Base-by-base conservation (phyloP, 345 rosid genomes). In the Eucalyptus leucophloia region DNA sequence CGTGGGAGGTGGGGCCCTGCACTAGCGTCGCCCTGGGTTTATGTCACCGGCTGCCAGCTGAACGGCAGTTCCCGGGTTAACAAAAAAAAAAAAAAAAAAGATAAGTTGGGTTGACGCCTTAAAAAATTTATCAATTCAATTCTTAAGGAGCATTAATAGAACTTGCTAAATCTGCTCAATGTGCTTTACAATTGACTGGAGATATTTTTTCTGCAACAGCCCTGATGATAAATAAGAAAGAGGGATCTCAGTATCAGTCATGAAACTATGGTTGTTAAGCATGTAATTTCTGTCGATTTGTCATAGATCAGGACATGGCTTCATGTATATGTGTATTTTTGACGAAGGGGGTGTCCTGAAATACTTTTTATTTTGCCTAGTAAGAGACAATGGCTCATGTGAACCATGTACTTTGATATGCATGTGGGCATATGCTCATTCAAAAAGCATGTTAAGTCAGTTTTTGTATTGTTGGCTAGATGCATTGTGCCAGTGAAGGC, bases 1-100 rank as follows among this genome's bases (percentile, higher is more conserved):
- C 3, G 0, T 49, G 7, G 51, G 51, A 49, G 51, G 51, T 49
- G 51, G 51, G 51, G 51, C 51, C 18, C 0, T 49, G 51, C 3
- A 1, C 51, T 15, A 49, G 7, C 0, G 18, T 49, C 18, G 7
- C 18, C 7, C 18, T 0, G 1, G 18, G 7, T 49, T 49, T 49
- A 49, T 1, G 51, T 15, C 18, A 0, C 51, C 51, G 7, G 51
- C 18, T 49, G 51, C 18, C 51, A 2, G 1, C 7, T 49, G 18
- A 1, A 49, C 51, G 7, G 7, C 7, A 1, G 51, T 49, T 49
- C 18, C 51, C 3, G 18, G 18, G 51, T 2, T 49, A 49, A 49
- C 50, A 14, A 2, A 49, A 49, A 49, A 49, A 49, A 49, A 49
- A 49, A 14, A 5, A 16, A 50, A 50, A 37, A 72, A 21, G 83